phyloP scores from a whole-genome alignment of 805 yeast species.

The Metschnikowia drakensbergensis region DNA sequence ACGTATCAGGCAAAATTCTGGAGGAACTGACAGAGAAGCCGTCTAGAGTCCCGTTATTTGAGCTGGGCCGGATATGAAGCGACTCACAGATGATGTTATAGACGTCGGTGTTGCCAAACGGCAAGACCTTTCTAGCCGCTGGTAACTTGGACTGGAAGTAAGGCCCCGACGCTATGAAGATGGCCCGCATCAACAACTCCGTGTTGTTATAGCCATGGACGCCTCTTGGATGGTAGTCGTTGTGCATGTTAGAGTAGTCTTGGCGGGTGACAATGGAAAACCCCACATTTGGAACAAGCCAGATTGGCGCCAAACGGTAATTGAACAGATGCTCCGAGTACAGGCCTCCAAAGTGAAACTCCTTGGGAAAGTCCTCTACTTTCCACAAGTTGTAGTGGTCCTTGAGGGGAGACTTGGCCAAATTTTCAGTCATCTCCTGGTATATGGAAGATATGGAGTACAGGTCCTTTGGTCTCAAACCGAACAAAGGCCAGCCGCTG shows the following conservation, averaged over 20 bases:
- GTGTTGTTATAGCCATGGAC: conserved; percentile 83
- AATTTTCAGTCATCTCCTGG: conserved; percentile 36
- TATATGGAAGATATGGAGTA: conserved; percentile 43
- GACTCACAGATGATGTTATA: conserved; percentile 73
- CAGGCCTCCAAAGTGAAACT: conserved; percentile 53
- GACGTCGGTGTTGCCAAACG: conserved; percentile 69
- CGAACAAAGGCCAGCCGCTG: conserved; percentile 87
- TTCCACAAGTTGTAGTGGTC: conserved; percentile 46
- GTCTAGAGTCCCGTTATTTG: conserved; percentile 53
- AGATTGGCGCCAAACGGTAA: conserved; percentile 74
- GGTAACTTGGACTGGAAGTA: conserved; percentile 46
- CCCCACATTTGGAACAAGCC: conserved; percentile 83
- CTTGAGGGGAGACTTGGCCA: conserved; percentile 21
- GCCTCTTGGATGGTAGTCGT: conserved; percentile 62
- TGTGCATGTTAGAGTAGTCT: conserved; percentile 46
- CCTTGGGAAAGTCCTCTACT: conserved; percentile 51
- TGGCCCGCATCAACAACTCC: conserved; percentile 76
- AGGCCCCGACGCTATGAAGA: conserved; percentile 81
- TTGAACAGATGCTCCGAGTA: conserved; percentile 36
- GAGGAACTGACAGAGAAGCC: conserved; percentile 20
- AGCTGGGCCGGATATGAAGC: conserved; percentile 45
- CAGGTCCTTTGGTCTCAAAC: conserved; percentile 55
- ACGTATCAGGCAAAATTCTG: conserved; percentile 34
- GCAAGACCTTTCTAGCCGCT: conserved; percentile 39
- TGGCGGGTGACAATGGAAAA: conserved; percentile 65